Evolutionary conservation across 768 basidiomycete genomes (phyloP), one percentile per base, ranked within the genome.

Genomic region (Tricholoma sp.): DNA sequence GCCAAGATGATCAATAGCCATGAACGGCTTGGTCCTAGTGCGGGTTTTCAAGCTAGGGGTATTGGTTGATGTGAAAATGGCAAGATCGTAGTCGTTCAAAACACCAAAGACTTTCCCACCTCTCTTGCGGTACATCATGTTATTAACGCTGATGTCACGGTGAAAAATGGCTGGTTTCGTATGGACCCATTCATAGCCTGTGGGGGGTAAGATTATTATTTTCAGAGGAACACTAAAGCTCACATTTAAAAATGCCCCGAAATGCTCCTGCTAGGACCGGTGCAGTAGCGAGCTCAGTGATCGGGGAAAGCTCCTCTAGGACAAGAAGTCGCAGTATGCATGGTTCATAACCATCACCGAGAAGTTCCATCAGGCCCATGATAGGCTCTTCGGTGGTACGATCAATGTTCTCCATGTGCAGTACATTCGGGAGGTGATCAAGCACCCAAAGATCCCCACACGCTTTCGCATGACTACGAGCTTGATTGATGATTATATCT

Each of bases 1-100:
- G 19, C 59, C 60, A 9, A 65, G 59, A 19, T 66, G 59, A 35
- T 65, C 57, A n/a, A 68, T 61, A 32, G 31, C 22, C 54, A 61
- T 60, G 45, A n/a, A 62, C 51, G 54, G 63, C 32, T 12, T 61
- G 52, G 27, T 60, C 56, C 55, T 62, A 55, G 56, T 66, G 46
- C 63, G 54, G 18, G 52, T 53, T 19, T 37, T 24, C 16, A 22
- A 37, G 37, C 34, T 41, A n/a, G 16, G 35, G 6, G 35, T 21
- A 16, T 39, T 41, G 34, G 24, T 24, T 39, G 35, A n/a, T 8
- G 16, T 37, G 19, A 53, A 29, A 53, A 41, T 39, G 5, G 50
- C 31, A 18, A 51, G 35, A 51, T 51, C 50, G 12, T 32, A 16
- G 18, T 52, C 51, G 22, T 52, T 52, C n/a, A 52, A 21, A 18